Conservation (phyloP, 495 filamentous ascomycete genomes). For the Entonaema liquescens region DNA sequence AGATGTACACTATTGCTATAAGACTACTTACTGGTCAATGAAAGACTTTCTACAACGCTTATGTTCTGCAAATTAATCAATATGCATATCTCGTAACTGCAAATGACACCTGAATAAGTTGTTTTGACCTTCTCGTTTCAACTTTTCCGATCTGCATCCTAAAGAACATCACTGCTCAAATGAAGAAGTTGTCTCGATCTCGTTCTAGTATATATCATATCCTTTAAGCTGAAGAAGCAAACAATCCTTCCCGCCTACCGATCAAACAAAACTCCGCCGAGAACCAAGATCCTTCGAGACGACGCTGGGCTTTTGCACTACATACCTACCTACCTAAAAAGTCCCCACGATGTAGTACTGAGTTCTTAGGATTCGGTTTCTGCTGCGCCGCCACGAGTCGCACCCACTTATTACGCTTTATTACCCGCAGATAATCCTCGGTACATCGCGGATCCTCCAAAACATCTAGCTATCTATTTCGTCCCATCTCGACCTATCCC, state of each 20-base stretch:
- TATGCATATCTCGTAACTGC: background rate
- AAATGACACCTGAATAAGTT: background rate
- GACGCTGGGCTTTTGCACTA: background rate
- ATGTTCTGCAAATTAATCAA: background rate
- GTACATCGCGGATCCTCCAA: conserved; percentile 36
- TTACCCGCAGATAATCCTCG: conserved; percentile 30
- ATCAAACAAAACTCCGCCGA: conserved; percentile 12
- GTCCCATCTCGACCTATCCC: too few species aligned
- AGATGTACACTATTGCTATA: conserved; percentile 23
- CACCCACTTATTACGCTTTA: conserved; percentile 5
- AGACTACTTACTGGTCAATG: conserved; percentile 24
- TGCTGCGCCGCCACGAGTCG: background rate
- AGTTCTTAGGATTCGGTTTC: background rate
- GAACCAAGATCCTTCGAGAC: conserved; percentile 24
- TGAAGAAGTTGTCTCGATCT: background rate
- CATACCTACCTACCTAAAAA: background rate
- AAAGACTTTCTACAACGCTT: background rate
- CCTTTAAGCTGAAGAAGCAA: conserved; percentile 21
- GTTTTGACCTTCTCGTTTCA: conserved; percentile 17
- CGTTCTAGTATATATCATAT: background rate
- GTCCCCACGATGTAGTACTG: background rate
- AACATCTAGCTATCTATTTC: background rate
- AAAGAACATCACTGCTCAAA: background rate
- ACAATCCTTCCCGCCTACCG: conserved; percentile 26
- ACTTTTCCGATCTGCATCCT: conserved; percentile 1